Evolutionary conservation across 2,329 filamentous ascomycete genomes (phyloP).

Genomic region (Teratosphaeria gauchensis): DNA sequence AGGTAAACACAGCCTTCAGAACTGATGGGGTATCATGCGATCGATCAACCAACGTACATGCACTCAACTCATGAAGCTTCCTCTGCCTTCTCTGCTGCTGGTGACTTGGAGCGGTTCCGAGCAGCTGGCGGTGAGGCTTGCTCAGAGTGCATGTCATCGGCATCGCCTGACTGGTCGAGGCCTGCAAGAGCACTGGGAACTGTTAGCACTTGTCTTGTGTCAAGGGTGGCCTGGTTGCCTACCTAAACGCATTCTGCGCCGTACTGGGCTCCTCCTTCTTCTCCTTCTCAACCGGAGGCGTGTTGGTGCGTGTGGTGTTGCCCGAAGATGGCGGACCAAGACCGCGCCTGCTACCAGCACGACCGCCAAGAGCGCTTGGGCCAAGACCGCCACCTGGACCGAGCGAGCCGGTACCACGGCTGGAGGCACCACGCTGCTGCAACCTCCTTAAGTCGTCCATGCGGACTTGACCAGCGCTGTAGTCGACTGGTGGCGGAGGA

Average conservation of each 20-base stretch:
- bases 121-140: constrained; percentile 23
- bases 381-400: constrained; percentile 50
- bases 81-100: constrained; percentile 17
- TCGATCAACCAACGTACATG: constrained; percentile 2
- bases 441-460: constrained; percentile 87
- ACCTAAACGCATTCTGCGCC: constrained; percentile 85
- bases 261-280: constrained; percentile 57
- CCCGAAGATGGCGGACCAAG: constrained; percentile 47
- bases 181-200: constrained; percentile 42
- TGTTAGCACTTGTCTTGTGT: constrained; percentile 23
- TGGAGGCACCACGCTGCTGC: constrained; percentile 52
- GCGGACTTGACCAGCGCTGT: constrained; percentile 68
- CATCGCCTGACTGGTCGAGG: constrained; percentile 48
- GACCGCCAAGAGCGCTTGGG: constrained; percentile 52
- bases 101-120: constrained; percentile 20
- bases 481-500: constrained; percentile 56
- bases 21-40: constrained; percentile 21
- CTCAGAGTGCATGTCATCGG: constrained; percentile 45
- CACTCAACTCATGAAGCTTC: constrained; percentile 3
- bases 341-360: constrained; percentile 68
- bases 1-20: constrained; percentile 16
- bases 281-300: constrained; percentile 60
- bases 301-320: constrained; percentile 79
- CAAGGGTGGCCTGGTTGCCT: constrained; percentile 32
- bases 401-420: constrained; percentile 51